Evolutionary conservation across 176 grass and related monocot species (phyloP).

Genomic region (Raddia distichophylla): DNA sequence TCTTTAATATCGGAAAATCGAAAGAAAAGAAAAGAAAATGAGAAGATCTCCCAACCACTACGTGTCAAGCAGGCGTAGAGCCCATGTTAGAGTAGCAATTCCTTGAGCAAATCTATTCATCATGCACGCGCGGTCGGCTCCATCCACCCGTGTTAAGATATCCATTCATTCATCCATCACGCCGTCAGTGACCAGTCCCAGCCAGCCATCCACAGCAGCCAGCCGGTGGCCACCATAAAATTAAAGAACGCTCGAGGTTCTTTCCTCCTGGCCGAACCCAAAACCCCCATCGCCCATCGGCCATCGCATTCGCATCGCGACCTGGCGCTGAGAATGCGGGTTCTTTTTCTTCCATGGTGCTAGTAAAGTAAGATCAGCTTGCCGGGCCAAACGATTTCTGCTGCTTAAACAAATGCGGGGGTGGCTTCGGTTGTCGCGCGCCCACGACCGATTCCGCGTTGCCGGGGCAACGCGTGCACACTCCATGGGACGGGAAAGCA

Average conservation of each 20-base stretch:
- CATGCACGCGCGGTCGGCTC: slow-evolving; percentile 28
- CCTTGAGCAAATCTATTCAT: slow-evolving; percentile 19
- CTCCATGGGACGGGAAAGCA: slow-evolving; percentile 8
- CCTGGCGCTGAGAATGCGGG: background rate
- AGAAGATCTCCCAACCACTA: background rate
- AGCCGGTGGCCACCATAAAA: background rate
- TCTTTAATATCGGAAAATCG: background rate
- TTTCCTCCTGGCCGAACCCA: background rate
- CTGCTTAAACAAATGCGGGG: background rate
- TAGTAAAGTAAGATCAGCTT: background rate
- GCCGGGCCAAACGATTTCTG: background rate
- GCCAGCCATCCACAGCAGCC: background rate
- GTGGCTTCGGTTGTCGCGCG: background rate
- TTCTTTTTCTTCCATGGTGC: no score
- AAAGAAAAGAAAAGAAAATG: background rate
- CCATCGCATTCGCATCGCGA: background rate
- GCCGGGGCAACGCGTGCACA: slow-evolving; percentile 15
- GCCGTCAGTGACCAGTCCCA: background rate
- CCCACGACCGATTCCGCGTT: slow-evolving; percentile 31
- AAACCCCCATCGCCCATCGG: no score
- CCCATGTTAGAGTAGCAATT: slow-evolving; percentile 20
- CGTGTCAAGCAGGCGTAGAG: slow-evolving; percentile 13
- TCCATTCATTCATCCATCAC: background rate
- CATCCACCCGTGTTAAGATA: background rate
- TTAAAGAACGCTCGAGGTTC: slow-evolving; percentile 10